A percentile compares a stretch with the other conserved stretches of the same genome.
These are phyloP conservation scores for Eragrostis tef DNA, from an alignment of 202 grass and related monocot species.

Conservation along the genomic window DNA sequence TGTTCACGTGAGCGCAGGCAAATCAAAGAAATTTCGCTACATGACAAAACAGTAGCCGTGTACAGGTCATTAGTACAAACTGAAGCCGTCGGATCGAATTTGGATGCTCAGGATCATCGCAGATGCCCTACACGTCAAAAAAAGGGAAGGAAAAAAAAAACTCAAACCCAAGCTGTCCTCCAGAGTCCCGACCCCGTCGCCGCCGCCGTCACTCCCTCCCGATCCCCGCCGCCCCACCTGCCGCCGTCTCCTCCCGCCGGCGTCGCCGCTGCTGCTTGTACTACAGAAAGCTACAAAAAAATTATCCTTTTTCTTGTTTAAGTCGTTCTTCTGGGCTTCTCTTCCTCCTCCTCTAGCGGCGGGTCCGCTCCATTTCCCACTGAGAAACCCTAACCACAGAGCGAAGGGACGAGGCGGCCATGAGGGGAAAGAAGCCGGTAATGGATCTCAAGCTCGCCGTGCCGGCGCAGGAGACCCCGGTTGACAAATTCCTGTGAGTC, in stretches of 20 bases:
- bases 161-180: neutral
- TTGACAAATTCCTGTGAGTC: constrained; percentile 80
- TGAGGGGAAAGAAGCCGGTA: constrained; percentile 73
- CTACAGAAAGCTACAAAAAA: neutral
- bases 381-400: constrained; percentile 17
- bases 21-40: neutral
- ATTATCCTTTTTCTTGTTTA: neutral
- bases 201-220: constrained; percentile 9
- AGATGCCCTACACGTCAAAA: neutral
- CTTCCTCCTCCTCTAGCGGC: neutral
- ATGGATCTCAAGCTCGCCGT: constrained; percentile 75
- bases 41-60: neutral
- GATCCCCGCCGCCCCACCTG: constrained; percentile 3
- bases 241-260: neutral
- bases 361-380: neutral
- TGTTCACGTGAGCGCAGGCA: neutral
- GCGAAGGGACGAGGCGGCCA: constrained; percentile 34
- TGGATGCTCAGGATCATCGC: neutral
- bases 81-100: neutral
- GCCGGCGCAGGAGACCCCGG: constrained; percentile 66
- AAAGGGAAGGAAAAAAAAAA: neutral
- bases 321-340: neutral
- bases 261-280: neutral
- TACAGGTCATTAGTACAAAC: neutral
- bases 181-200: neutral